A percentile compares a stretch with the other conserved stretches of the same genome.
These are phyloP conservation scores for Rhynchospora pubera DNA, from an alignment of 176 grass and related monocot genomes.

Conservation along the genomic window DNA sequence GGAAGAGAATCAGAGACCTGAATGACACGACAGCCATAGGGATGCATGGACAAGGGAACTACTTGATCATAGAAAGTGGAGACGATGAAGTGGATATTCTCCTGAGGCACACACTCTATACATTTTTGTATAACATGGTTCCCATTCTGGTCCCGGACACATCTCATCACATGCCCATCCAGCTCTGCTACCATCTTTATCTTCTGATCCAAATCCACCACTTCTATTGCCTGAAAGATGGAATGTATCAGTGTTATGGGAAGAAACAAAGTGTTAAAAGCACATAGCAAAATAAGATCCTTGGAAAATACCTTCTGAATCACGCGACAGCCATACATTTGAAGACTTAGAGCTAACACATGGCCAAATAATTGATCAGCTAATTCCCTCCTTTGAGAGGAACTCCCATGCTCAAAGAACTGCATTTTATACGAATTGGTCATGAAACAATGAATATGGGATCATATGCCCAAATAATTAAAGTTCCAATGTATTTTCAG, in stretches of 20 bases:
- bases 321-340: slow-evolving; percentile 93
- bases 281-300: neutral
- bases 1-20: slow-evolving; percentile 38
- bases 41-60: slow-evolving; percentile 80
- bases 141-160: slow-evolving; percentile 94
- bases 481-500: neutral
- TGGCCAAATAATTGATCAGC: slow-evolving; percentile 68
- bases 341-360: slow-evolving; percentile 74
- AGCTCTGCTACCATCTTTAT: slow-evolving; percentile 86
- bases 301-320: slow-evolving; percentile 77
- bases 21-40: slow-evolving; percentile 88
- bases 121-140: slow-evolving; percentile 99
- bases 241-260: neutral
- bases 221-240: slow-evolving; percentile 71
- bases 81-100: slow-evolving; percentile 77
- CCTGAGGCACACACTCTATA: slow-evolving; percentile 84
- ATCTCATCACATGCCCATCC: slow-evolving; percentile 79
- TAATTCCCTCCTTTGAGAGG: slow-evolving; percentile 57
- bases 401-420: slow-evolving; percentile 81
- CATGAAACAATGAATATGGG: slow-evolving; percentile 22
- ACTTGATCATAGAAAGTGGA: slow-evolving; percentile 88
- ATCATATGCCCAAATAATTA: slow-evolving; percentile 20
- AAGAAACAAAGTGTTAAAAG: neutral
- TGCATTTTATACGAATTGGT: slow-evolving; percentile 15
- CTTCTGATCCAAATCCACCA: slow-evolving; percentile 87